Evolutionary conservation across 108 stramenopile species (phyloP).

Genomic region (Epipyxis sp.): DNA sequence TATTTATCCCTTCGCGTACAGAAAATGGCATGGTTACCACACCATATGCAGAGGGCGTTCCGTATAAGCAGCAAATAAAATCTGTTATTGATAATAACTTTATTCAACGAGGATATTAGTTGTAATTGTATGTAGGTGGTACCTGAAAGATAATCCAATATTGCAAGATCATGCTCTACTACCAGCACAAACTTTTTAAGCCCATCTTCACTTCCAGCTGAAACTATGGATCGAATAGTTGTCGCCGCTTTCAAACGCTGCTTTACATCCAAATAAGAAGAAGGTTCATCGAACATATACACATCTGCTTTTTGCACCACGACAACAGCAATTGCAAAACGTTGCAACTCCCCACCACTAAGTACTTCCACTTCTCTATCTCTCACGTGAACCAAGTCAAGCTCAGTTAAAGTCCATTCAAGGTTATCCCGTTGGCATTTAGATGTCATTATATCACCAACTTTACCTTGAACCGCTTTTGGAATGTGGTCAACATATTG

Average conservation of each 20-base stretch:
- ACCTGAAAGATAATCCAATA: conserved; percentile 89
- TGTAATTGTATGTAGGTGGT: background rate
- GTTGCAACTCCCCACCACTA: conserved; percentile 95
- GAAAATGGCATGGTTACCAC: conserved; percentile 99
- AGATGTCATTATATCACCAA: conserved; percentile 74
- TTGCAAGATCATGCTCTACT: conserved; percentile 99
- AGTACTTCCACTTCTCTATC: conserved; percentile 88
- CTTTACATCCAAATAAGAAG: conserved; percentile 95
- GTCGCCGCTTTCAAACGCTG: conserved; percentile 92
- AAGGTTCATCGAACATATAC: conserved; percentile 99
- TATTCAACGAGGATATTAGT: background rate
- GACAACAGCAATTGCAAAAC: conserved; percentile 91
- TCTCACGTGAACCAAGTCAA: conserved; percentile 81
- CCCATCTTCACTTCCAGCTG: conserved; percentile 44
- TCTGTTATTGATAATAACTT: conserved; percentile 49
- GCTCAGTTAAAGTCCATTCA: conserved; percentile 63
- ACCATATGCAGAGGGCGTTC: conserved; percentile 85
- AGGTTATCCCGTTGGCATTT: conserved; percentile 72
- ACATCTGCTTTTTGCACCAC: conserved; percentile 86
- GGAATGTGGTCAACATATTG: conserved; percentile 99
- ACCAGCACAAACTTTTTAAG: conserved; percentile 77
- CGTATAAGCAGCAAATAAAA: conserved; percentile 96
- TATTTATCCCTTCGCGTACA: conserved; percentile 96
- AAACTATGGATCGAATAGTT: conserved; percentile 87
- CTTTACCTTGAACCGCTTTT: conserved; percentile 73